Base-by-base conservation (phyloP, 441 rosid species). In the Iberis amara region DNA sequence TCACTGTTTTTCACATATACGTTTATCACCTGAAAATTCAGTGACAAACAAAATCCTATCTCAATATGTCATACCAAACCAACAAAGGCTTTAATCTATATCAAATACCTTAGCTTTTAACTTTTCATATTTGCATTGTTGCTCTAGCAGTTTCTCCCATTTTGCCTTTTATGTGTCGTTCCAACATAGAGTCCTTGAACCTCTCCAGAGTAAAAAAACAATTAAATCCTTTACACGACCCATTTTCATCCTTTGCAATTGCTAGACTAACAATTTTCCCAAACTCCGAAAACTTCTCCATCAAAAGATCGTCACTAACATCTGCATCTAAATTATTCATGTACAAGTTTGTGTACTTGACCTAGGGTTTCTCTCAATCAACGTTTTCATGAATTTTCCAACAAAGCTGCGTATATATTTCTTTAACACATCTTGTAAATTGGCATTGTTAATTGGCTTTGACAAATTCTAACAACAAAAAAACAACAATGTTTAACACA, bases 91-190 rank as follows among this genome's bases (percentile, higher is more conserved):
- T 18, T 46, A 18, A 18, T 18, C 1, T 27, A n/a, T 2, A 31
- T 7, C 21, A 18, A 7, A 38, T 63, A 71, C 84, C 75, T 67
- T 72, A 47, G 47, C 73, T 61, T 62, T 69, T 58, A 59, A 46
- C 23, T 62, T 62, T 37, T 69, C 59, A 45, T 73, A 78, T 51
- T 57, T 75, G 11, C 68, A 62, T 36, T 65, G 72, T 38, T 37
- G 64, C 30, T 57, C 71, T 31, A 72, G 23, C 8, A 76, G 57
- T 45, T 71, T 62, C 67, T 74, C 71, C 8, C 80, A 73, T 62
- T 81, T 84, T 11, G 69, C 76, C 55, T 77, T 72, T 78, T 81
- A 49, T 76, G 84, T 35, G 84, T 84, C 63, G 74, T 76, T 47
- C 82, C 4, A 74, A 81, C 26, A 81, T 59, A 51, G 33, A 51